Base-by-base conservation (phyloP, 208 protist genomes). In the Leptomonas pyrrhocoris region DNA sequence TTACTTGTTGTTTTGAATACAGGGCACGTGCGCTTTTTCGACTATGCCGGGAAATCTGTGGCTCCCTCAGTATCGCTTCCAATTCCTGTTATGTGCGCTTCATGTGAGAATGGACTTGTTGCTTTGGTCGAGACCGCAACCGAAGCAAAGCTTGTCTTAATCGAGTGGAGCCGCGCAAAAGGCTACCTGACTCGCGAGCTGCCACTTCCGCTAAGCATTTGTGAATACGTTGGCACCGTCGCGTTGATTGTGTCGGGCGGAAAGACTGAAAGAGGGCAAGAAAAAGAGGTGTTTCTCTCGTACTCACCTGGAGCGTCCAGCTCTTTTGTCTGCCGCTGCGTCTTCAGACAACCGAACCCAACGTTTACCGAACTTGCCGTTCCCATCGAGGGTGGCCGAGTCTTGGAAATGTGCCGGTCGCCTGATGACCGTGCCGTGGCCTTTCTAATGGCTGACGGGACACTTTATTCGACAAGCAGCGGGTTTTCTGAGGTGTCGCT, bases 1-100 rank as follows among this genome's bases (percentile, higher is more conserved):
- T 64, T 95, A 31, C 75, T 93, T 58, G 69, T 95, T 53, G 72
- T 89, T 1, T 68, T 89, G 23, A 80, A 81, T 49, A 80, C 79
- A 28, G 77, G 79, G 0, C 55, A 70, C 2, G 74, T 85, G 18
- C 79, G 78, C 42, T 79, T 94, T 79, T 94, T 81, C 53, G 80
- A 89, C 68, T 83, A 83, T 25, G 54, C 48, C 8, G 89, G 89
- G 0, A 61, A 79, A 59, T 28, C 49, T 8, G 75, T 45, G 50
- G 69, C 68, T 1, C 27, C 71, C 18, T 49, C 79, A 23, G 55
- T 93, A 15, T 59, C 60, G 42, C 51, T 93, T 12, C 75, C 68
- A 23, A 50, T 80, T 23, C 73, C 82, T 8, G 58, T 73, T 28
- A 55, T 80, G 2, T 84, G 82, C 58, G 23, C 57, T 50, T 50